Conservation (phyloP, 768 basidiomycete genomes). For the Boletus edulis region DNA sequence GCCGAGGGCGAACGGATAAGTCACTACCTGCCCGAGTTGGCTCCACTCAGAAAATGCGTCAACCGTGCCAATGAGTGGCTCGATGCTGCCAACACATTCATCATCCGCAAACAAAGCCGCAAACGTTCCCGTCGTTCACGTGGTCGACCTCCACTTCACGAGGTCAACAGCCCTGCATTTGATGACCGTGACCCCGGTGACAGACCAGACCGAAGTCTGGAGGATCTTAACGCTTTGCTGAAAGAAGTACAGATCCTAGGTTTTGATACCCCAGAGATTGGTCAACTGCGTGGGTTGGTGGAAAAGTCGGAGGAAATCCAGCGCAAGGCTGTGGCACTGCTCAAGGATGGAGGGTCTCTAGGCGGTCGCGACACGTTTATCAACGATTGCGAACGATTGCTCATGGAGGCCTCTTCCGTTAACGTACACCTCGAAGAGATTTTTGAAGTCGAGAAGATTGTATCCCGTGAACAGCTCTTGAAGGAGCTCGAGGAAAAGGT, state of each 20-base stretch:
- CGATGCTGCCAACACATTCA: conserved; percentile 76
- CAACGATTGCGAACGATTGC: conserved; percentile 67
- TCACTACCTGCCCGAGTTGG: conserved; percentile 68
- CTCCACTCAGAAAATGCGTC: conserved; percentile 74
- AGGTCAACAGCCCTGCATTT: conserved; percentile 34
- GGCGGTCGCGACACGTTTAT: conserved; percentile 56
- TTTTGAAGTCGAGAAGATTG: conserved; percentile 72
- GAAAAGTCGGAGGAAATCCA: conserved; percentile 65
- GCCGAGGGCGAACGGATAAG: conserved; percentile 89
- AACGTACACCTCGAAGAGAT: conserved; percentile 86
- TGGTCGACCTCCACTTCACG: conserved; percentile 48
- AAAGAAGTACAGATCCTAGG: conserved; percentile 74
- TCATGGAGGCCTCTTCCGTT: conserved; percentile 68
- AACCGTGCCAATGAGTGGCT: conserved; percentile 82
- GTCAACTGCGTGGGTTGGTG: conserved; percentile 49
- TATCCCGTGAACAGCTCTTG: conserved; percentile 74
- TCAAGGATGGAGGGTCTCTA: conserved; percentile 41
- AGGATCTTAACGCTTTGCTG: conserved; percentile 68
- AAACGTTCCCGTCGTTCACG: conserved; percentile 70
- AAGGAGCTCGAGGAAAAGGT: conserved; percentile 72
- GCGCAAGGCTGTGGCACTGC: conserved; percentile 50
- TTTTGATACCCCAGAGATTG: conserved; percentile 81
- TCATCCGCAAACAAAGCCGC: conserved; percentile 75
- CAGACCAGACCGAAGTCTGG: conserved; percentile 66
- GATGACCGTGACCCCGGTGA: conserved; percentile 56